Conservation (phyloP, 2,329 filamentous ascomycete genomes). For the Stenocarpella maydis region DNA sequence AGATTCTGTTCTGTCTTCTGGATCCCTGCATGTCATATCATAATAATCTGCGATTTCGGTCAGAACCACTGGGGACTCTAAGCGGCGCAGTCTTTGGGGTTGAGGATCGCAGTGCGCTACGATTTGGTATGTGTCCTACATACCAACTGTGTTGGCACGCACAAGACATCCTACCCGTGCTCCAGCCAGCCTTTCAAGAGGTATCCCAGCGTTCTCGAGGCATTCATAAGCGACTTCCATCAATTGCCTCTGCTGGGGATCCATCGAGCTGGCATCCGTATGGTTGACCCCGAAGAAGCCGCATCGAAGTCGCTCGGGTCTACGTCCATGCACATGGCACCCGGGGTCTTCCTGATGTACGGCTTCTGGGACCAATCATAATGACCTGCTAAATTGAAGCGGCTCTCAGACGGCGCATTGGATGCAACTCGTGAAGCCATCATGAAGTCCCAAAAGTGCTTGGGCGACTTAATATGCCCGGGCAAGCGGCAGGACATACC, state of each 20-base stretch:
- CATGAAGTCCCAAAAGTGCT: conserved; percentile 49
- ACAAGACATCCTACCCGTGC: no score
- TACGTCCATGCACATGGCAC: conserved; percentile 41
- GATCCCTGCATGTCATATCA: conserved; percentile 43
- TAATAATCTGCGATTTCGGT: conserved; percentile 44
- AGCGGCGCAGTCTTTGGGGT: no score
- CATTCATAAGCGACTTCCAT: no score
- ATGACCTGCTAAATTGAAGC: conserved; percentile 48
- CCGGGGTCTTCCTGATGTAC: conserved; percentile 43
- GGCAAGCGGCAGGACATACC: conserved; percentile 53
- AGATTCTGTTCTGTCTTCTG: conserved; percentile 39
- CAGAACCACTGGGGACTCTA: no score
- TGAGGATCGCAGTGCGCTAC: no score
- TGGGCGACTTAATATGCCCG: conserved; percentile 45
- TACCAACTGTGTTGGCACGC: no score
- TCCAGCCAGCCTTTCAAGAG: no score
- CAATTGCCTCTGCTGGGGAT: no score
- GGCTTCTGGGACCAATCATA: conserved; percentile 48
- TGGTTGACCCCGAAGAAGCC: conserved; percentile 39
- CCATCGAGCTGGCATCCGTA: conserved; percentile 30
- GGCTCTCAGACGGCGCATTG: conserved; percentile 40
- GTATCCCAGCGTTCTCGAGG: no score
- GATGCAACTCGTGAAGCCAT: conserved; percentile 43
- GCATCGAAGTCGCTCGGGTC: conserved; percentile 48
- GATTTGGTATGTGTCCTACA: no score